Evolutionary conservation across 192 early-diverging fungal genomes (phyloP).

Genomic region (Umbelopsis vinacea): DNA sequence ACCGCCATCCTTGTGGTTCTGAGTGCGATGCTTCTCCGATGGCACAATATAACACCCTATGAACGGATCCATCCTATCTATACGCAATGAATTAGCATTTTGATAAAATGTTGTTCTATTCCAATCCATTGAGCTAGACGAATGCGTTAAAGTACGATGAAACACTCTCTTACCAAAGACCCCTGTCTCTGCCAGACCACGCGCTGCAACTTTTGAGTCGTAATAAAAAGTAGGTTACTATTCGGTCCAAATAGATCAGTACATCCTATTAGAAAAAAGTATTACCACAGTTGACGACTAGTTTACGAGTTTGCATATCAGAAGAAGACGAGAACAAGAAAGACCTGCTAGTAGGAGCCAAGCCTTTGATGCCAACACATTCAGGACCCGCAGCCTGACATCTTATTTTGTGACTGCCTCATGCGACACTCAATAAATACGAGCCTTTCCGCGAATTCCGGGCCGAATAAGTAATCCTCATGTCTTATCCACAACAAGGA

Average conservation of each 20-base stretch:
- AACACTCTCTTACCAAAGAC: slow-evolving; percentile 14
- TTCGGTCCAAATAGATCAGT: not conserved
- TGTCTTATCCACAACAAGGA: slow-evolving; percentile 11
- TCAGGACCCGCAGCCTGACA: not conserved
- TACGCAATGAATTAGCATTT: not conserved
- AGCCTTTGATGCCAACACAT: not conserved
- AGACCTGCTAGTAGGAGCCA: not conserved
- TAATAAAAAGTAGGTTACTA: not conserved
- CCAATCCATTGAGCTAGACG: too few relatives aligned
- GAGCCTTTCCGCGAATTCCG: not conserved
- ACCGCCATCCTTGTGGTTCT: slow-evolving; percentile 22
- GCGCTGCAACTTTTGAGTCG: not conserved
- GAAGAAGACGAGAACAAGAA: not conserved
- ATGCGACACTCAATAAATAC: not conserved
- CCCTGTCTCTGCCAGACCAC: slow-evolving; percentile 15
- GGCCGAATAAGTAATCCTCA: not conserved
- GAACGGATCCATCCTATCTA: slow-evolving; percentile 26
- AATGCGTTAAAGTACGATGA: not conserved
- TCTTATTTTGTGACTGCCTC: not conserved
- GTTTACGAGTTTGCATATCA: slow-evolving; percentile 9
- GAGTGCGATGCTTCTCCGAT: slow-evolving; percentile 40
- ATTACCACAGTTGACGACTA: slow-evolving; percentile 10
- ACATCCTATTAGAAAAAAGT: not conserved
- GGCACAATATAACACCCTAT: slow-evolving; percentile 37
- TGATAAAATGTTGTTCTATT: too few relatives aligned